These are phyloP conservation scores for Trichophaea hybrida DNA, from an alignment of 2,329 filamentous ascomycete genomes.

Conservation along the genomic window DNA sequence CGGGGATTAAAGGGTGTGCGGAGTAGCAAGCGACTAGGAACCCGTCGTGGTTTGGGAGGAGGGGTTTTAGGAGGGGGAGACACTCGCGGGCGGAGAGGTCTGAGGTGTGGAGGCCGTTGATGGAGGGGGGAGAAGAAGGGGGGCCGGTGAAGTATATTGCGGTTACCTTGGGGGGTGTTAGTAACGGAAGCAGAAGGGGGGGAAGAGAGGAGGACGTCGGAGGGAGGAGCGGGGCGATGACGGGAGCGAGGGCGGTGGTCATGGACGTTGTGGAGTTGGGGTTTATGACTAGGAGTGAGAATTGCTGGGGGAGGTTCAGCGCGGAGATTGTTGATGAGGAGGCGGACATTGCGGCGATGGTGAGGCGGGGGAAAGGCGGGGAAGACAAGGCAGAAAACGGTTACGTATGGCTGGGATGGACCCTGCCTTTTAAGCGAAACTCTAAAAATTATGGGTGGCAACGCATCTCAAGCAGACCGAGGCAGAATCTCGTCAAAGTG, in stretches of 20 bases:
- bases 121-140: conserved; percentile 20
- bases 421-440: too few relatives aligned
- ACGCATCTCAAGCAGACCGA: too few relatives aligned
- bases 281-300: conserved; percentile 56
- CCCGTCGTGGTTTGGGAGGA: conserved; percentile 42
- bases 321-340: neutral
- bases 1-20: conserved; percentile 58
- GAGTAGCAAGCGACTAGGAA: conserved; percentile 83
- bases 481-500: too few relatives aligned
- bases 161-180: neutral
- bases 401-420: neutral
- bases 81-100: conserved; percentile 18
- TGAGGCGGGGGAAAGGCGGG: too few relatives aligned
- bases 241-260: conserved; percentile 49
- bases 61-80: conserved; percentile 19
- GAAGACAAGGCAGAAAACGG: too few relatives aligned
- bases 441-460: too few relatives aligned
- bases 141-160: conserved; percentile 25
- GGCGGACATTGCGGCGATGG: neutral
- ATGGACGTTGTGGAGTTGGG: conserved; percentile 62
- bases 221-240: conserved; percentile 35
- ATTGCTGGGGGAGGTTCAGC: conserved; percentile 23
- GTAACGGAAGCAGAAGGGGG: conserved; percentile 22
- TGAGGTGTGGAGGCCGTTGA: conserved; percentile 21
- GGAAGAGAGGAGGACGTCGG: conserved; percentile 32